Conservation (phyloP, 371 early-diverging fungal genomes). For the Choanephora cucurbitarum region DNA sequence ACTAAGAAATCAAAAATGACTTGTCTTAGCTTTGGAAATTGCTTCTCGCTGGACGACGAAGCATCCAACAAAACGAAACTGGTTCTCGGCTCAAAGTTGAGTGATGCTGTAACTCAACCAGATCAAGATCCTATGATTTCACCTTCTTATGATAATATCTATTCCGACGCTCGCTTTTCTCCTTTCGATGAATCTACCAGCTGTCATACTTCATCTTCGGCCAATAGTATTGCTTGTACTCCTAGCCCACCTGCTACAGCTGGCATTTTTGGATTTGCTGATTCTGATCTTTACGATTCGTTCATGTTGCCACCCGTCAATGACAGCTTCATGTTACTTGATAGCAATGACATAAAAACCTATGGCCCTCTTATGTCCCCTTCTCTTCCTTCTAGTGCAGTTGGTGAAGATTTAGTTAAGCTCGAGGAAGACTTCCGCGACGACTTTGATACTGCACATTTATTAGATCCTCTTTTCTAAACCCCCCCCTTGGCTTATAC, state of each 20-base stretch:
- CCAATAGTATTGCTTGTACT: constrained; percentile 26
- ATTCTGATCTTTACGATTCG: constrained; percentile 28
- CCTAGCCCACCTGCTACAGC: constrained; percentile 30
- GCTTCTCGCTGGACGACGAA: constrained; percentile 51
- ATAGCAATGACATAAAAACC: constrained; percentile 24
- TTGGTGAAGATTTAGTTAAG: constrained; percentile 22
- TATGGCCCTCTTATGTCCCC: constrained; percentile 30
- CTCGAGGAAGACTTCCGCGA: constrained; percentile 29
- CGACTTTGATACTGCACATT: constrained; percentile 18
- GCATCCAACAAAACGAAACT: constrained; percentile 7
- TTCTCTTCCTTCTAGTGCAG: constrained; percentile 21
- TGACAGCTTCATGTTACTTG: constrained; percentile 29
- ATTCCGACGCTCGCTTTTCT: constrained; percentile 21
- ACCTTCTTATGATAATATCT: constrained; percentile 24
- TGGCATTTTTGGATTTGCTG: constrained; percentile 23
- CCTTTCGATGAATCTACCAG: constrained; percentile 29
- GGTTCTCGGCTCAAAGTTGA: constrained; percentile 6
- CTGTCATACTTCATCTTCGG: constrained; percentile 14
- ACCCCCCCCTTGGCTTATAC: background rate
- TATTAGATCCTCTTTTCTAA: constrained; percentile 36
- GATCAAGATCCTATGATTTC: constrained; percentile 31
- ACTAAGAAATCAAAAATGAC: constrained; percentile 9
- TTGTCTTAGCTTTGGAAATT: constrained; percentile 42
- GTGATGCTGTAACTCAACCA: constrained; percentile 9
- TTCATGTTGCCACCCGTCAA: constrained; percentile 35